A percentile compares a stretch with the other conserved stretches of the same genome.
Evolutionary conservation across 768 basidiomycete genomes (phyloP).

Genomic region (Mycena chlorophos): DNA sequence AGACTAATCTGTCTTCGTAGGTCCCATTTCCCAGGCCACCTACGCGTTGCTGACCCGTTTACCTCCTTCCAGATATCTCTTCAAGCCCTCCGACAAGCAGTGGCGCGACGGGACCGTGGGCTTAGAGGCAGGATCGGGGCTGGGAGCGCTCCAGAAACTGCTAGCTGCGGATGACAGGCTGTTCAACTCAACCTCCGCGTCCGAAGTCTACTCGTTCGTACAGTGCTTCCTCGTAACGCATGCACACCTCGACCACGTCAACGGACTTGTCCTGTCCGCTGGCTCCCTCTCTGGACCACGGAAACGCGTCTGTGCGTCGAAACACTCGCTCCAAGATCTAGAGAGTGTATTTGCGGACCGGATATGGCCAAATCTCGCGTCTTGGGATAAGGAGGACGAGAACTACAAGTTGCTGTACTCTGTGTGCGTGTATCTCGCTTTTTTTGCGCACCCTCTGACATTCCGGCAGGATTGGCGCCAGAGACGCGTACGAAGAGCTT

Average conservation of each 20-base stretch:
- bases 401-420: conserved; percentile 62
- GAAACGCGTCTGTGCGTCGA: conserved; percentile 63
- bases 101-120: conserved; percentile 86
- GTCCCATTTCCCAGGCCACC: conserved; percentile 30
- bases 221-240: conserved; percentile 79
- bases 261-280: conserved; percentile 78
- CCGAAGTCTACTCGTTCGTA: conserved; percentile 43
- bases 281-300: conserved; percentile 66
- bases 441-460: conserved; percentile 12
- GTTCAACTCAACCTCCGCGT: neutral
- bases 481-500: conserved; percentile 54
- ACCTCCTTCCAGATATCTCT: conserved; percentile 65
- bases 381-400: conserved; percentile 65
- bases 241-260: conserved; percentile 89
- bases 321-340: conserved; percentile 64
- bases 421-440: conserved; percentile 45
- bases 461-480: conserved; percentile 45
- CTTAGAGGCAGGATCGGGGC: conserved; percentile 89
- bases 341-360: conserved; percentile 74
- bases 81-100: conserved; percentile 63
- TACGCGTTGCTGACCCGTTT: conserved; percentile 15
- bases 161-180: conserved; percentile 41
- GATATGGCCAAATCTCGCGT: conserved; percentile 84
- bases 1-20: conserved; percentile 86
- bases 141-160: conserved; percentile 72